These are phyloP conservation scores for Rhizopogon sp. DNA, from an alignment of 768 basidiomycete genomes.

Conservation along the genomic window DNA sequence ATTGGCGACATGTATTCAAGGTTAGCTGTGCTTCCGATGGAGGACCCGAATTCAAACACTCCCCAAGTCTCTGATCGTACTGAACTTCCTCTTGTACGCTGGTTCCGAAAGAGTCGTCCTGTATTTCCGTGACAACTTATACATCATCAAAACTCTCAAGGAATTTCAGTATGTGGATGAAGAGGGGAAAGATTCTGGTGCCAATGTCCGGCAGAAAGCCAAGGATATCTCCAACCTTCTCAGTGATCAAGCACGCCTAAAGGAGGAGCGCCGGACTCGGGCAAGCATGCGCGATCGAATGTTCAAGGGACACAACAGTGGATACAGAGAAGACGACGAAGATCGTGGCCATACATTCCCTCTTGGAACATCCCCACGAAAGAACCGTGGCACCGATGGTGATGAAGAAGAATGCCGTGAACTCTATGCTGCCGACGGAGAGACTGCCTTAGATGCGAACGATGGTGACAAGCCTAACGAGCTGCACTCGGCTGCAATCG, in stretches of 20 bases:
- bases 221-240: slow-evolving; percentile 92
- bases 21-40: slow-evolving; percentile 30
- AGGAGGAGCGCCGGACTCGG: slow-evolving; percentile 73
- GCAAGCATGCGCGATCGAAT: slow-evolving; percentile 89
- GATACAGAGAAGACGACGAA: slow-evolving; percentile 34
- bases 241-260: slow-evolving; percentile 73
- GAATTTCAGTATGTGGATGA: slow-evolving; percentile 94
- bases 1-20: slow-evolving; percentile 97
- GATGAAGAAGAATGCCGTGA: slow-evolving; percentile 61
- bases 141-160: slow-evolving; percentile 92
- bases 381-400: slow-evolving; percentile 18
- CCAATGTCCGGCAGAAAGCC: slow-evolving; percentile 87
- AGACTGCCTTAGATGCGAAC: too few species aligned
- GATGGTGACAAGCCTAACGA: too few species aligned
- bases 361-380: slow-evolving; percentile 8
- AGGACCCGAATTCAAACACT: not conserved
- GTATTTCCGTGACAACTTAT: slow-evolving; percentile 93
- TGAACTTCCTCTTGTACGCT: slow-evolving; percentile 88
- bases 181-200: slow-evolving; percentile 87
- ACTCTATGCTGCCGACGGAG: too few species aligned
- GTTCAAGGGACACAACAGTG: slow-evolving; percentile 49
- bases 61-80: slow-evolving; percentile 68
- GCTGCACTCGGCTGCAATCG: too few species aligned
- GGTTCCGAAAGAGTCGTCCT: slow-evolving; percentile 93
- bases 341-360: not conserved